Evolutionary conservation across 768 basidiomycete species (phyloP).

Genomic region (Lactarius quietus): DNA sequence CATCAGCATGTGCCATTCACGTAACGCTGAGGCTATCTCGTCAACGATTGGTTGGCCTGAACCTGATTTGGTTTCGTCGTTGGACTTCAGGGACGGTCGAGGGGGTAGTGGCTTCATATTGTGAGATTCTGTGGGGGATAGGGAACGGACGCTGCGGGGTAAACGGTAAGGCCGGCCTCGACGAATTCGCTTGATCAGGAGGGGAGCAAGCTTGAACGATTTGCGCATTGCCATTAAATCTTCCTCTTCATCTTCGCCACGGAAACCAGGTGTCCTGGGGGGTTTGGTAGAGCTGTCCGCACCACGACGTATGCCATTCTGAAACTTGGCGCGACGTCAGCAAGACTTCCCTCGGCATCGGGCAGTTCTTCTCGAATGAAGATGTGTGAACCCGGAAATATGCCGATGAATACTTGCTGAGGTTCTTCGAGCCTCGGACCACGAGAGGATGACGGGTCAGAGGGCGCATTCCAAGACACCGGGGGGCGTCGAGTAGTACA

Average conservation of each 20-base stretch:
- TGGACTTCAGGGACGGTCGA: slow-evolving; percentile 90
- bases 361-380: slow-evolving; percentile 81
- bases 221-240: slow-evolving; percentile 43
- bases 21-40: slow-evolving; percentile 92
- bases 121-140: slow-evolving; percentile 63
- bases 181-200: slow-evolving; percentile 69
- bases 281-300: slow-evolving; percentile 44
- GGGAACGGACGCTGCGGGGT: slow-evolving; percentile 63
- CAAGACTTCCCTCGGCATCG: slow-evolving; percentile 83
- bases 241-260: slow-evolving; percentile 68
- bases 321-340: slow-evolving; percentile 61
- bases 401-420: slow-evolving; percentile 89
- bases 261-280: slow-evolving; percentile 48
- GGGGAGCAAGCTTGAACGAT: slow-evolving; percentile 73
- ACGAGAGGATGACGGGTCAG: slow-evolving; percentile 55
- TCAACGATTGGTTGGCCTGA: slow-evolving; percentile 86
- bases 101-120: slow-evolving; percentile 75
- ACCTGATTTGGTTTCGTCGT: slow-evolving; percentile 89
- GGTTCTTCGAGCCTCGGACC: slow-evolving; percentile 67
- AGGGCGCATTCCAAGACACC: slow-evolving; percentile 55
- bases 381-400: slow-evolving; percentile 89
- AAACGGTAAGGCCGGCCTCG: slow-evolving; percentile 71
- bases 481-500: slow-evolving; percentile 74
- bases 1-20: slow-evolving; percentile 94
- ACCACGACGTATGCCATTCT: slow-evolving; percentile 38